Evolutionary conservation across 306 rosid genomes (phyloP).

Genomic region (Abrus pulchellus): DNA sequence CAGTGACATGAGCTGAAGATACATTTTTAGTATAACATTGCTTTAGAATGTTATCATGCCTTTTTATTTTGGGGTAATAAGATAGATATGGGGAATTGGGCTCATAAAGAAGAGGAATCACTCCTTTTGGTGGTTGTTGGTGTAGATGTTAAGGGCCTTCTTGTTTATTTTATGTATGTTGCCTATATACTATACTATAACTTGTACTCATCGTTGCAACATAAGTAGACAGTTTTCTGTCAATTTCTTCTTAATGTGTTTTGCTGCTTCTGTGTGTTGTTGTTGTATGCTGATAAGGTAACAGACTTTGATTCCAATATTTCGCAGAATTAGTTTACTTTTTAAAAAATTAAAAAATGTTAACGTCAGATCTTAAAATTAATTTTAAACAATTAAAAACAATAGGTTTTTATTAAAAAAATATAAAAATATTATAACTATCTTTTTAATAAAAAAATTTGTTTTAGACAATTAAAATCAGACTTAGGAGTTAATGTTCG

Average conservation of each 20-base stretch:
- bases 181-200: neutral
- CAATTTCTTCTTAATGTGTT: constrained; percentile 28
- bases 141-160: constrained; percentile 9
- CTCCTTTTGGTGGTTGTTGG: constrained; percentile 15
- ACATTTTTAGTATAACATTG: neutral
- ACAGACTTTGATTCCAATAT: neutral
- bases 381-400: no score
- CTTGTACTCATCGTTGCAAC: neutral
- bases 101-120: constrained; percentile 8
- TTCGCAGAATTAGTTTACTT: neutral
- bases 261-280: neutral
- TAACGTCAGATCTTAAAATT: no score
- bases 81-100: neutral
- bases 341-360: no score
- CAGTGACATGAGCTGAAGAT: constrained; percentile 24
- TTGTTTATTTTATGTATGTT: neutral
- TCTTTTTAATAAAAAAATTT: no score
- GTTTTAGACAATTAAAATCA: no score
- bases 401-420: no score
- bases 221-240: neutral
- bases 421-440: no score
- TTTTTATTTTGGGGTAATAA: constrained; percentile 19
- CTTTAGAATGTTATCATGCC: neutral
- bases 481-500: no score
- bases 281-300: no score